Evolutionary conservation across 2,329 filamentous ascomycete species (phyloP), one percentile per base, ranked within the genome.

Genomic region (Colletotrichum cordylinicola): DNA sequence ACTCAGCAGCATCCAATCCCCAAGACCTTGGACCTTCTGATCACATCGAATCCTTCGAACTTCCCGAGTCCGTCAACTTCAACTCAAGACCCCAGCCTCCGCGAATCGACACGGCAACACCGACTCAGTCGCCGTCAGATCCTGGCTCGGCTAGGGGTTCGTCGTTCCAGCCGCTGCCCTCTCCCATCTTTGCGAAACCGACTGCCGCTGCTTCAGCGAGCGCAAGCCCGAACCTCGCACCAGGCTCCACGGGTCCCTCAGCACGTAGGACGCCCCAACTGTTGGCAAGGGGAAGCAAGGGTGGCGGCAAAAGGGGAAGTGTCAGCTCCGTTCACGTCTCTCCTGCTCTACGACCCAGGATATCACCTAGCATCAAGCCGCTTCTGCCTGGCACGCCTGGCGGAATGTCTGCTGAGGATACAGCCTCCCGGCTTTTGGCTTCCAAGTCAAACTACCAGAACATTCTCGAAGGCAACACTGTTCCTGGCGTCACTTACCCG

Each of bases 391-490:
- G 86, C 31, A 84, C 84, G 1, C 81, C 87, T 6, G 89, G 85
- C 12, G 83, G 89, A 4, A 85, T 89, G 72, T 87, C 90, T 2
- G 88, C 87, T 6, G 91, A 93, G 78, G 90, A 92, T 79, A 89
- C 91, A 2, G 89, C 91, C 0, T 93, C 91, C n/a, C 90, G 95
- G 33, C 90, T 98, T 60, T 90, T 99, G 33, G 95, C 96, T 43
- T 95, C 95, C 18, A 98, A 98, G 83, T 98, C 96, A 3, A 99
- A 99, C 82, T 99, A 99, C 81, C 96, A 98, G 81, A 98, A 98
- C 80, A 97, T 99, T 48, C 87, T 99, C 13, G 97, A 98, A 83
- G 97, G 97, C 65, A 98, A 96, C 67, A 93, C 94, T 72, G 92
- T 98, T 1, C 96, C 96, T 0, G 96, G 96, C 15, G 94, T 98